Conservation (phyloP, 2,329 filamentous ascomycete genomes). For the Aspergillus costaricaensis region DNA sequence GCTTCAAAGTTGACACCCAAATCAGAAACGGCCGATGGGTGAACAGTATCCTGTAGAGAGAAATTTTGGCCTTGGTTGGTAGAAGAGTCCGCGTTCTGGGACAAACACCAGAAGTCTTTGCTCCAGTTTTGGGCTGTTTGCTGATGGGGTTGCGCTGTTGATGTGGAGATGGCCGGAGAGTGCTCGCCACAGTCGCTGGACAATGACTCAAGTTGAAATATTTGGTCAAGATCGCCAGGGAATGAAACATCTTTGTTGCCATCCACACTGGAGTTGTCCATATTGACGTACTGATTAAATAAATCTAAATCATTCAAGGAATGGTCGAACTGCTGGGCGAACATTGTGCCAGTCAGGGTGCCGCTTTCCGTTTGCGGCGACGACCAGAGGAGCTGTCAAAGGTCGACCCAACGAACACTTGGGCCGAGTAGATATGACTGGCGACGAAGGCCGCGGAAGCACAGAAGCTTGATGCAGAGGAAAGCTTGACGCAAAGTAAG, state of each 20-base stretch:
- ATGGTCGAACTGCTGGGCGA: constrained; percentile 51
- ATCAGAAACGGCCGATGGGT: constrained; percentile 38
- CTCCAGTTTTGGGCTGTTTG: constrained; percentile 54
- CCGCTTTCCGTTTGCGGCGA: constrained; percentile 51
- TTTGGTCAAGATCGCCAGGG: constrained; percentile 53
- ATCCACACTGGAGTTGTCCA: constrained; percentile 55
- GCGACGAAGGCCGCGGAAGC: constrained; percentile 19
- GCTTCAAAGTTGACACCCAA: constrained; percentile 37
- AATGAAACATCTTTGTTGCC: constrained; percentile 52
- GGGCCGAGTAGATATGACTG: constrained; percentile 34
- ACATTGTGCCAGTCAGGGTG: constrained; percentile 48
- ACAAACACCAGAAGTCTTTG: constrained; percentile 54
- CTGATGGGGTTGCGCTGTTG: constrained; percentile 40
- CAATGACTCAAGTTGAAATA: constrained; percentile 53
- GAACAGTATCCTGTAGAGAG: constrained; percentile 42
- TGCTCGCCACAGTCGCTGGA: constrained; percentile 56
- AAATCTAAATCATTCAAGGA: constrained; percentile 62
- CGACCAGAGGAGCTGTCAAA: constrained; percentile 21
- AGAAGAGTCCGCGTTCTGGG: constrained; percentile 50
- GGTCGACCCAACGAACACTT: constrained; percentile 20
- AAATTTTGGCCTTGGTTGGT: constrained; percentile 30
- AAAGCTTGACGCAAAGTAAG: constrained; percentile 24
- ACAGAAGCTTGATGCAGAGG: constrained; percentile 13
- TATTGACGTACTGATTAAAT: constrained; percentile 65
- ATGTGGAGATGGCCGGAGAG: constrained; percentile 52